Base-by-base conservation (phyloP, 257 asterid species). In the Scutellaria minor region DNA sequence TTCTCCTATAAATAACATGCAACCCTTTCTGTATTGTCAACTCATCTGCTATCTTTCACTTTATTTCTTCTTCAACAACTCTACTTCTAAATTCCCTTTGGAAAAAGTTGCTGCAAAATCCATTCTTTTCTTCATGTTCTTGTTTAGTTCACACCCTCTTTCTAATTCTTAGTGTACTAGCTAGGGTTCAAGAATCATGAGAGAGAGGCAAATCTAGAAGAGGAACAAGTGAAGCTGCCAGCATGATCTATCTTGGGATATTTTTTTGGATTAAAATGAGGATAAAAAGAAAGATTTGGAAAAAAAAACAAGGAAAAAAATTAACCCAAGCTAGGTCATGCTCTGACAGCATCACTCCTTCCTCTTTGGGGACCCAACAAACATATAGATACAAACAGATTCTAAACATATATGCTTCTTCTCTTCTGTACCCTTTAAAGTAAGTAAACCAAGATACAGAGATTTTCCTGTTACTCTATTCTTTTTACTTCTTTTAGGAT, bases 311-410 rank as follows among this genome's bases (percentile, higher is more conserved):
- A 67, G 13, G 11, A 11, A 39, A 13, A 18, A 41, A 71, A 71
- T 37, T 82, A 82, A 80, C 80, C 75, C 84, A 74, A 59, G 88
- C 77, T 92, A 92, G 96, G 96, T 92, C 96, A 92, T 90, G 98
- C 90, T 84, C 84, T 78, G 93, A 84, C 98, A 92, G 98, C 98
- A 88, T 92, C 98, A 92, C 94, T 92, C 78, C 86, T 92, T 92
- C 98, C 96, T 79, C 80, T 81, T 80, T 79, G 84, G 79, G 70
- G 87, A 81, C 79, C 70, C 81, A n/a, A 35, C 74, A 75, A 31
- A 1, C 1, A 2, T 0, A 31, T 2, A 31, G 37, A 31, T 31
- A 31, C 37, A 31, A 31, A 31, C 37, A 31, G 37, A 31, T 69
- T 40, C 5, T 22, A 9, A 27, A 51, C 40, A 20, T 10, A 44